Percentiles rank a stretch among this genome's conserved stretches.
Conservation (phyloP, 371 early-diverging fungal genomes). For the Mucor indicus region DNA sequence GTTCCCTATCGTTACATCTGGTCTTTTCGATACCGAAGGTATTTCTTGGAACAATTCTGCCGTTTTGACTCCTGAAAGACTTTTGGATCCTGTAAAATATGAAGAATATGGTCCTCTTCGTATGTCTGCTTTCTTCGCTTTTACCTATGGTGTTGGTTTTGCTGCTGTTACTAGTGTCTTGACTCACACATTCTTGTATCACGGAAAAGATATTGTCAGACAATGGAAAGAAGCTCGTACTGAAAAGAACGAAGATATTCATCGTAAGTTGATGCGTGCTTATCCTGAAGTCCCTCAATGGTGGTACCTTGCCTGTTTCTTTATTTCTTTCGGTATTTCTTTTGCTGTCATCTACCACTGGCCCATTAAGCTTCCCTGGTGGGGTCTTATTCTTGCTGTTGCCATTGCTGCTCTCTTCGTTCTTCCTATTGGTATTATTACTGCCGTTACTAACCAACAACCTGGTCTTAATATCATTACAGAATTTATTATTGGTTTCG, state of each 20-base stretch:
- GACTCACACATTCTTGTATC: constrained; percentile 60
- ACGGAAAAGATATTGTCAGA: constrained; percentile 59
- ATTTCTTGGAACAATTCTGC: constrained; percentile 49
- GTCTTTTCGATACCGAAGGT: constrained; percentile 46
- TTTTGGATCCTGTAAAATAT: constrained; percentile 62
- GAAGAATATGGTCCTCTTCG: constrained; percentile 70
- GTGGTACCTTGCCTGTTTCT: constrained; percentile 67
- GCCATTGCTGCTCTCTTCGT: constrained; percentile 63
- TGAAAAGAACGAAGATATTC: constrained; percentile 61
- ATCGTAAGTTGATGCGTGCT: constrained; percentile 66
- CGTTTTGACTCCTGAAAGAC: constrained; percentile 53
- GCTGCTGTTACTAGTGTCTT: constrained; percentile 66
- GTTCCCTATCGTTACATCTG: constrained; percentile 58
- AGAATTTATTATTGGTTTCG: constrained; percentile 63
- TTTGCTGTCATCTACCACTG: constrained; percentile 53
- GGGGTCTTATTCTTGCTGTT: constrained; percentile 65
- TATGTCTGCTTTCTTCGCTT: constrained; percentile 56
- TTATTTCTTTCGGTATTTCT: constrained; percentile 39
- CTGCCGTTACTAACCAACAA: constrained; percentile 67
- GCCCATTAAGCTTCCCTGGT: constrained; percentile 64
- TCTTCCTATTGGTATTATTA: constrained; percentile 78
- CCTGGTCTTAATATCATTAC: constrained; percentile 76
- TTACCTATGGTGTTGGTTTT: constrained; percentile 61
- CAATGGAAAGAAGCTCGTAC: constrained; percentile 57
- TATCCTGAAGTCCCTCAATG: constrained; percentile 70